Conservation (phyloP, 768 basidiomycete species). For the Leccinum obscurum region DNA sequence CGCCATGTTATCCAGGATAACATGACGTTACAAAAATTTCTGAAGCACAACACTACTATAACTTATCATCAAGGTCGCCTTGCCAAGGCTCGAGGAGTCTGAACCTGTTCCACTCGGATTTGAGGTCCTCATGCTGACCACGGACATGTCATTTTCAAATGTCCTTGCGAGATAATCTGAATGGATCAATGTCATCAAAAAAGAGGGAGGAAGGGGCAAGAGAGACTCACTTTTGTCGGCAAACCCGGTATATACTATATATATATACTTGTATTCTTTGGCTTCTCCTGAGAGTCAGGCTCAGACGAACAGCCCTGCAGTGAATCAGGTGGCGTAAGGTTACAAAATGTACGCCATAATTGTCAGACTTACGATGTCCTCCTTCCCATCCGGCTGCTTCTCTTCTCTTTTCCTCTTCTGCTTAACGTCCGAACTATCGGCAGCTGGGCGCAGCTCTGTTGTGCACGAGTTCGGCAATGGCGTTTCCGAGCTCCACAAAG, state of each 20-base stretch:
- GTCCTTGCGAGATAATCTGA: slow-evolving; percentile 10
- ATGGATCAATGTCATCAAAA: not conserved
- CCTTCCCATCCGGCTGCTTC: not conserved
- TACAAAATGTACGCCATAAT: not conserved
- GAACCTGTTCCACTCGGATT: not conserved
- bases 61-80: not conserved
- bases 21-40: not conserved
- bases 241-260: not conserved
- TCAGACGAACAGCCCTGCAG: not conserved
- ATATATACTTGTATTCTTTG: not conserved
- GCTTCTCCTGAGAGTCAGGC: not conserved
- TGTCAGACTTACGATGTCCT: not conserved
- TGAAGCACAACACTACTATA: too few relatives aligned
- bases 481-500: too few relatives aligned
- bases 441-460: not conserved
- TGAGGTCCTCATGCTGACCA: not conserved
- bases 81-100: not conserved
- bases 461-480: too few relatives aligned
- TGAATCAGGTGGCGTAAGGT: not conserved
- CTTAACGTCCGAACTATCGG: not conserved
- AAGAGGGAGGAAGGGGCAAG: not conserved
- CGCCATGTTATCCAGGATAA: too few relatives aligned
- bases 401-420: not conserved
- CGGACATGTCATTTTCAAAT: slow-evolving; percentile 9
- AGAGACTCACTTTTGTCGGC: not conserved